Base-by-base conservation (phyloP, 768 basidiomycete species). In the Clitopilus hobsonii region DNA sequence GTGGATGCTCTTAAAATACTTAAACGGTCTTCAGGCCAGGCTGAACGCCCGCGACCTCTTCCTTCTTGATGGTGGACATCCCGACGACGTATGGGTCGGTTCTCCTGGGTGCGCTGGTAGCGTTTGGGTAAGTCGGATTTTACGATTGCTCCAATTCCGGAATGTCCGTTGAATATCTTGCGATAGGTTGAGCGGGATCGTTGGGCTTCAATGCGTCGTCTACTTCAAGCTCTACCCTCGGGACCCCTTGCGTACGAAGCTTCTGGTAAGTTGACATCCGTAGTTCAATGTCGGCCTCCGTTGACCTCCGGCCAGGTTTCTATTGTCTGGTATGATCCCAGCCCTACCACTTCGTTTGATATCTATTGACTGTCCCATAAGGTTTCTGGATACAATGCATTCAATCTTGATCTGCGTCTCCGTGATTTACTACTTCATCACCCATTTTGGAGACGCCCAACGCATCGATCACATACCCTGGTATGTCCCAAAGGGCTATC, bases 221-320 rank as follows among this genome's bases (percentile, higher is more conserved):
- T 67, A 65, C 51, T 67, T 65, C 61, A 65, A 60, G 49, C 18
- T 65, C 1, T 67, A 64, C 51, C 58, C 62, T 27, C 58, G 63
- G 6, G 66, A 67, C 38, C 23, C 48, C 18, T 50, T 25, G 22
- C 11, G 52, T 4, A 32, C 61, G n/a, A 67, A 64, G 36, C 49
- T 38, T 50, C 23, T 67, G 61, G 66, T 63, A 27, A 22, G 63
- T 55, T 6, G 47, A 1, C 13, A 27, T 26, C 0, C 11, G n/a
- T 20, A 24, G 49, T 45, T 20, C 4, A 10, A 14, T 2, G 5
- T 25, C 56, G 11, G 52, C 47, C 52, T 6, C 24, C n/a, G 41
- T 29, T 36, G 23, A 45, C 41, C 3, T 6, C 10, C 16, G 5
- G 16, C 18, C 30, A 61, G 60, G 60, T 59, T 13, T 52, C 29